Evolutionary conservation across 192 early-diverging fungal genomes (phyloP), one percentile per base, ranked within the genome.

Genomic region (Podila epicladia): DNA sequence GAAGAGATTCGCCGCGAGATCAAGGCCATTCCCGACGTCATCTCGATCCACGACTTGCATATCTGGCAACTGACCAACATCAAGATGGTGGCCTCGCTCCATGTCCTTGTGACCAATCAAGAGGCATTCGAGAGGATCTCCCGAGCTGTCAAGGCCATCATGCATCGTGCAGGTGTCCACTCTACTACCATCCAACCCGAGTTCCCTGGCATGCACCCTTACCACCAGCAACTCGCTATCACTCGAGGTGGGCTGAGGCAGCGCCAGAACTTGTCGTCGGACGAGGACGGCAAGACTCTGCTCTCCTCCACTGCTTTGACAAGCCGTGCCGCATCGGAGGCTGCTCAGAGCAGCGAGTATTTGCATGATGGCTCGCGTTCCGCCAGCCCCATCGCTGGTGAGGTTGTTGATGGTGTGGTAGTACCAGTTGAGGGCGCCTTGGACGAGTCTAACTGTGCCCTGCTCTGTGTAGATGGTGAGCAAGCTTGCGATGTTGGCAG

Each of bases 111-210:
- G 13, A 74, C 82, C 20, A 87, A 86, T 17, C 88, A 87, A 38
- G 69, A 82, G 67, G 73, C 89, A 60, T 97, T 95, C 68, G 94
- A 94, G 91, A 75, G 79, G 9, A 84, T 97, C 26, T 92, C 93
- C 9, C 69, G 86, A 20, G 64, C 85, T 15, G 89, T 98, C 73
- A 94, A 95, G 85, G 75, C 71, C n/a, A 77, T 91, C 24, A 88
- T 98, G 84, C 95, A 97, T 72, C 65, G 74, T 3, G 84, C 90
- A 65, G 96, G 96, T 17, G 85, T 98, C 41, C 97, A 98, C 73
- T 93, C 93, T 26, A 93, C 93, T 1, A 97, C 96, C 3, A 92
- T 98, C 51, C 96, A 98, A 83, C 95, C 95, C 19, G 96, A 98
- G 83, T 96, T 95, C 37, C 77, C 77, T 19, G 49, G 71, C 0